Conservation (phyloP, 805 yeast genomes). For the Komagataella pastoris region DNA sequence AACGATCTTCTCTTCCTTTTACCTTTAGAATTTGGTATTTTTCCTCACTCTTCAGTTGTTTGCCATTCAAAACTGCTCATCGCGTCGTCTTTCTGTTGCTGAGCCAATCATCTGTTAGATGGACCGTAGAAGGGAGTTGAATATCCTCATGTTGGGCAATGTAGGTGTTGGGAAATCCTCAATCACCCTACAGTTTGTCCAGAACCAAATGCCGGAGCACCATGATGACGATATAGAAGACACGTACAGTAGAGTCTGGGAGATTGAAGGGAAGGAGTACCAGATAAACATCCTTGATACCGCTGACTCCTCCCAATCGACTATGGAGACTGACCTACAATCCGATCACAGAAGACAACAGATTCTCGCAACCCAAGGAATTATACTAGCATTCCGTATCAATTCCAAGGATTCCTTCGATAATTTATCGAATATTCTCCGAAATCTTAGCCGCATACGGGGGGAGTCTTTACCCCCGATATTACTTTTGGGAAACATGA, state of each 20-base stretch:
- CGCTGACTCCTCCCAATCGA: slow-evolving; percentile 21
- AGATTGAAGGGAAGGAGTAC: slow-evolving; percentile 23
- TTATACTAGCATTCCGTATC: slow-evolving; percentile 35
- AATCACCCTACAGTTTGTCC: slow-evolving; percentile 11
- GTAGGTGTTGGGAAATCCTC: slow-evolving; percentile 19
- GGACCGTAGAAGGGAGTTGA: slow-evolving; percentile 2
- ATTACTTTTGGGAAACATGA: slow-evolving; percentile 65
- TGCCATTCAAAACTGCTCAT: not conserved
- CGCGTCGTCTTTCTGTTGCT: not conserved
- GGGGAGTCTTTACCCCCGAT: slow-evolving; percentile 12
- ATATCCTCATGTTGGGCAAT: slow-evolving; percentile 17
- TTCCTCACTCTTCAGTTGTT: not conserved
- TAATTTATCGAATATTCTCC: slow-evolving; percentile 21
- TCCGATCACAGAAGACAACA: slow-evolving; percentile 3
- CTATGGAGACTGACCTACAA: not conserved
- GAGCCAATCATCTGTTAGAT: not conserved
- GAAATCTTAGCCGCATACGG: slow-evolving; percentile 68
- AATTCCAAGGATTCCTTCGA: slow-evolving; percentile 34
- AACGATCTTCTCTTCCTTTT: not conserved
- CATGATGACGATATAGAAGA: slow-evolving; percentile 16
- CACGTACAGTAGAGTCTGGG: slow-evolving; percentile 8
- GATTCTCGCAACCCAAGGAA: slow-evolving; percentile 27
- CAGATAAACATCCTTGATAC: slow-evolving; percentile 57
- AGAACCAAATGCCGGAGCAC: slow-evolving; percentile 9
- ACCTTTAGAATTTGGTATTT: not conserved